Evolutionary conservation across 2,329 filamentous ascomycete species (phyloP).

Genomic region (Westerdykella aurantiaca): DNA sequence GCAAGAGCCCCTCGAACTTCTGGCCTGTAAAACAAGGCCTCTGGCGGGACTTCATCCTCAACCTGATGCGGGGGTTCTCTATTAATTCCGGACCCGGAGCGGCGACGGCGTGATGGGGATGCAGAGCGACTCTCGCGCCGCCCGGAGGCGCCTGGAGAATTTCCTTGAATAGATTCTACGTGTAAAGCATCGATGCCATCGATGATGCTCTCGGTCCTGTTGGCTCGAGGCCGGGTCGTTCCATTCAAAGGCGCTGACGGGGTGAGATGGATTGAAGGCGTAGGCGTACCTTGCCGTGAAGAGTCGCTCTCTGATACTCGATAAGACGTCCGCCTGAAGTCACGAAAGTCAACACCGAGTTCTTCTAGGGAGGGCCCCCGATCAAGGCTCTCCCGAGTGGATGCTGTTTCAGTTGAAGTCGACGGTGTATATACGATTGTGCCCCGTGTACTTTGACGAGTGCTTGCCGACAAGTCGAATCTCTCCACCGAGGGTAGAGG

Average conservation of each 20-base stretch:
- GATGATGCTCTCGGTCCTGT: conserved; percentile 4
- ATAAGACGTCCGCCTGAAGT: conserved; percentile 6
- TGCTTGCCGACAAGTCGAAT: conserved; percentile 1
- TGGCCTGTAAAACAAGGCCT: conserved; percentile 1
- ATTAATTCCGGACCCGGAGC: conserved; percentile 10
- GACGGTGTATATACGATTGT: conserved; percentile 6
- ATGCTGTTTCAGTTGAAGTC: conserved; percentile 1
- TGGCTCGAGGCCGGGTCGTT: background rate
- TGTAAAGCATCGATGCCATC: background rate
- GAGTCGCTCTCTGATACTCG: background rate
- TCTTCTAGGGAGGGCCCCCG: conserved; percentile 1
- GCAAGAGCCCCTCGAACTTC: conserved; percentile 11
- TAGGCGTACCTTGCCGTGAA: conserved; percentile 3
- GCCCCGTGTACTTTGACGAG: conserved; percentile 5
- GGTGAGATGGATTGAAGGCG: conserved; percentile 9
- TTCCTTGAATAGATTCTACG: conserved; percentile 2
- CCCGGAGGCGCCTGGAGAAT: background rate
- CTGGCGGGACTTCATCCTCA: conserved; percentile 15
- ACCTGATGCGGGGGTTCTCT: conserved; percentile 6
- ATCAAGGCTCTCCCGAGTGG: background rate
- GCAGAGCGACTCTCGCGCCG: conserved; percentile 1
- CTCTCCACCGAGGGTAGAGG: conserved; percentile 10
- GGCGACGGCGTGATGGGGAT: conserved; percentile 13
- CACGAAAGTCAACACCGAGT: conserved; percentile 1
- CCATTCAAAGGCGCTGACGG: conserved; percentile 1